phyloP scores from a whole-genome alignment of 257 asterid genomes.

The Nicotiana otophora region DNA sequence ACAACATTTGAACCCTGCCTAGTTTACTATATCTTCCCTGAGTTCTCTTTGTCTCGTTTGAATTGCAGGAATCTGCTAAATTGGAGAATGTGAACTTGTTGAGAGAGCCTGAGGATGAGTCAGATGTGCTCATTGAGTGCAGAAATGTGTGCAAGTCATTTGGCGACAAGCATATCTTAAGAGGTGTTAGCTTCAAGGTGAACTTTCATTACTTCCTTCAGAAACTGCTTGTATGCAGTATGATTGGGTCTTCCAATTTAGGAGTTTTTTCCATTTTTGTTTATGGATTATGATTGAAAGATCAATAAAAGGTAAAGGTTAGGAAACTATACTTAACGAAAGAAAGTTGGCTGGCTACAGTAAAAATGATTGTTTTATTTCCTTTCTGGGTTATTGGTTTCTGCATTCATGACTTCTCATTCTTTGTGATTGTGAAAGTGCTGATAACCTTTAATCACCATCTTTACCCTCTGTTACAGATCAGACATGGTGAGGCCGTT shows the following conservation, averaged over 20 bases:
- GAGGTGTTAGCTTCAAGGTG: slow-evolving; percentile 98
- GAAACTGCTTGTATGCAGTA: not conserved
- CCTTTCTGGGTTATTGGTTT: not conserved
- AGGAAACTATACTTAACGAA: not conserved
- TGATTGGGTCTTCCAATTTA: not conserved
- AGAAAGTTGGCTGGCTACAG: not conserved
- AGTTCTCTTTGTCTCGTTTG: slow-evolving; percentile 15
- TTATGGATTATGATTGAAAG: not conserved
- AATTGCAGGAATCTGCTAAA: slow-evolving; percentile 42
- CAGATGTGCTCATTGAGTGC: slow-evolving; percentile 92
- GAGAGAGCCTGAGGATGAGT: slow-evolving; percentile 39
- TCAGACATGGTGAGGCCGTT: slow-evolving; percentile 98
- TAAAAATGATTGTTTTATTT: not conserved
- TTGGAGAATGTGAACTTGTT: slow-evolving; percentile 27
- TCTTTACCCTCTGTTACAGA: slow-evolving; percentile 42
- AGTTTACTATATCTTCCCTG: not conserved
- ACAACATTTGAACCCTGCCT: not conserved
- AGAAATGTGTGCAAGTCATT: slow-evolving; percentile 87
- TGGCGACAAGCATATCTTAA: slow-evolving; percentile 86
- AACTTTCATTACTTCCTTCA: slow-evolving; percentile 15
- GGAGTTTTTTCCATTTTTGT: not conserved
- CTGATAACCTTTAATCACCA: not conserved
- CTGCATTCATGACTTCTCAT: slow-evolving; percentile 2
- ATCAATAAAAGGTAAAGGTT: not conserved
- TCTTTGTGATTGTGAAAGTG: slow-evolving; percentile 8